Evolutionary conservation across 2,329 filamentous ascomycete genomes (phyloP), one percentile per base, ranked within the genome.

Genomic region (Ophiocordyceps camponoti-floridani): DNA sequence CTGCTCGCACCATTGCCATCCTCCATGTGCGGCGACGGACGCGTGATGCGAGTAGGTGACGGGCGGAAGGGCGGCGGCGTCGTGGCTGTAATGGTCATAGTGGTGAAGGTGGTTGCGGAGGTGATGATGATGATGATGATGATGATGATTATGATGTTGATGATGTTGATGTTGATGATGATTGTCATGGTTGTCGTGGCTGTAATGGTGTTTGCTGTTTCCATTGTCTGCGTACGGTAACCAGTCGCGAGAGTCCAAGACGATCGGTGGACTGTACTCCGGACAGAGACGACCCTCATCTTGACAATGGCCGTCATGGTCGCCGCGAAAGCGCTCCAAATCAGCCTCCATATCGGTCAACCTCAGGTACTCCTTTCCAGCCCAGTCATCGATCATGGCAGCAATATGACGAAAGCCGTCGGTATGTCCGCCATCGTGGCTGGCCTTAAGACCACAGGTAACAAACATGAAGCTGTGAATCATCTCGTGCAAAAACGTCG

Each of bases 401-500:
- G 75, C 76, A 49, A 81, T 79, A 41, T 62, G 63, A 27, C 65
- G 63, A 51, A 81, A 81, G 2, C 74, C 77, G 2, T 63, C 55
- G 2, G 77, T 80, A 50, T 81, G 77, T 0, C 77, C 77, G 11
- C 75, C 75, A 40, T 66, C 63, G 23, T 65, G 60, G 33, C 68
- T 62, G 0, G 75, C 75, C 40, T 68, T 64, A 54, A 76, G 72
- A 4, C 77, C 77, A 51, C 75, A 78, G 44, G 62, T 65, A 46
- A 81, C 69, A 50, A 81, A 81, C 14, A 81, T 62, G 53, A 78
- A 81, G 57, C 75, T 76, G 58, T 81, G 77, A 42, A 81, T 76
- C 51, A 80, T 68, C 58, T 82, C 77, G 53, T 81, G 77, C 42
- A 82, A 53, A 49, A 82, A 79, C 0, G 77, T 77, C 7, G 73